phyloP scores from a whole-genome alignment of 805 yeast species.

The Barnettozyma siamensis region DNA sequence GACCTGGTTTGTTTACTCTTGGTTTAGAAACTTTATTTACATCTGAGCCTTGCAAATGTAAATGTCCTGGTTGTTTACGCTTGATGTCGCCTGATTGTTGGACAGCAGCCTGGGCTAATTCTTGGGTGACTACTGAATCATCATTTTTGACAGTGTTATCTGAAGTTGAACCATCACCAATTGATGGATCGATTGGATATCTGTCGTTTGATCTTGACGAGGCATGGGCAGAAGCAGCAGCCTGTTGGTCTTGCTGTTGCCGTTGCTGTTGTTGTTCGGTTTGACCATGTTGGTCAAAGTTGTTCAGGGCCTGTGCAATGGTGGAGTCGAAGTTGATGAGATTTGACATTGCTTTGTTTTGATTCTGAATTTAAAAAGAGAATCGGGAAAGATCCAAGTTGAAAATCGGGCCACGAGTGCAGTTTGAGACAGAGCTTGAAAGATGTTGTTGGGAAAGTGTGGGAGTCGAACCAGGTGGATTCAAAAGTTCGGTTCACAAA shows the following conservation, averaged over 20 bases:
- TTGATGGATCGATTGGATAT: slow-evolving; percentile 23
- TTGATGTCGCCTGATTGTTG: slow-evolving; percentile 12
- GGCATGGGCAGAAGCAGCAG: not conserved
- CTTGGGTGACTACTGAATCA: slow-evolving; percentile 7
- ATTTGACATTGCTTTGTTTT: slow-evolving; percentile 5
- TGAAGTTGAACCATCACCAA: slow-evolving; percentile 16
- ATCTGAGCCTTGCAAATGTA: not conserved
- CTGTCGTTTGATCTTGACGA: not conserved
- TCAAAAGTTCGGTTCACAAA: not conserved
- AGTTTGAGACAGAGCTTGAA: too few species aligned
- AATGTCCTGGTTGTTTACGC: slow-evolving; percentile 1
- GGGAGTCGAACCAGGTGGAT: too few species aligned
- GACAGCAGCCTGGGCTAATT: slow-evolving; percentile 22
- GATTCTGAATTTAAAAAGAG: too few species aligned
- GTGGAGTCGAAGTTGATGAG: slow-evolving; percentile 14
- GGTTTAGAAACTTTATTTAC: slow-evolving; percentile 17
- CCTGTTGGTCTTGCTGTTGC: slow-evolving; percentile 4
- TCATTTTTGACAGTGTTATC: slow-evolving; percentile 5
- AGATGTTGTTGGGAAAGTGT: too few species aligned
- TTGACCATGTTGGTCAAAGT: slow-evolving; percentile 14
- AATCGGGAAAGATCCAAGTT: too few species aligned
- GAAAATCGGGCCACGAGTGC: too few species aligned
- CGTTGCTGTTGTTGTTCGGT: slow-evolving; percentile 12
- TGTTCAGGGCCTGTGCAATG: slow-evolving; percentile 15
- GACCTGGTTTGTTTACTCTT: slow-evolving; percentile 44